Base-by-base conservation (phyloP, 345 rosid species). In the Lumnitzera littorea region DNA sequence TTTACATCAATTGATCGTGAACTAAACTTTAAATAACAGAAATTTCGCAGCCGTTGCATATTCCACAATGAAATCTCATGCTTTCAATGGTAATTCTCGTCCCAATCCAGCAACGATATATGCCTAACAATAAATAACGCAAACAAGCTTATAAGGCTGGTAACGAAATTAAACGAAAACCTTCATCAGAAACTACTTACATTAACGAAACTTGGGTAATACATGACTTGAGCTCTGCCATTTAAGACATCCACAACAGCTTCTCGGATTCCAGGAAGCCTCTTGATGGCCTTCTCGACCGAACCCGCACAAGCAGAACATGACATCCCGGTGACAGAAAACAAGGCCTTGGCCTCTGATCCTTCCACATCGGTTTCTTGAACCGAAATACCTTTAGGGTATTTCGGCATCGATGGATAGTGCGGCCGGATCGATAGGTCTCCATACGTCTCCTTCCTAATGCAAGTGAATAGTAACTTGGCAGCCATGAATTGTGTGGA, bases 231-330 rank as follows among this genome's bases (percentile, higher is more conserved):
- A 41, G 91, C 92, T 24, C 73, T 75, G 58, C 80, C 74, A 31
- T 85, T 89, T 59, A 91, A 46, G 20, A 88, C 88, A 66, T 91
- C 98, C 15, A 91, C 83, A 8, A 72, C 78, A 15, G 95, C 95
- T 51, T 91, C 91, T 12, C 70, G 75, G 8, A 89, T 85, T 5
- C 98, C 98, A 0, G 92, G 80, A n/a, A 91, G 89, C 61, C 98
- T 73, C 62, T 91, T 91, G 69, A 91, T 61, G 24, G 90, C 95
- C 68, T 91, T 91, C 78, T 91, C 98, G 29, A 88, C 84, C 25
- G 98, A 91, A 23, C 91, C 98, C 6, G 96, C 95, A 53, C 98
- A 91, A 36, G 98, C 98, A 2, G 98, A 78, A 65, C 92, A 86
- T 0, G 89, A 82, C 98, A 91, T 85, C 57, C 98, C 98, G 3